These are phyloP conservation scores for Hypoxylon sp. DNA, from an alignment of 2,329 filamentous ascomycete genomes.

Conservation along the genomic window DNA sequence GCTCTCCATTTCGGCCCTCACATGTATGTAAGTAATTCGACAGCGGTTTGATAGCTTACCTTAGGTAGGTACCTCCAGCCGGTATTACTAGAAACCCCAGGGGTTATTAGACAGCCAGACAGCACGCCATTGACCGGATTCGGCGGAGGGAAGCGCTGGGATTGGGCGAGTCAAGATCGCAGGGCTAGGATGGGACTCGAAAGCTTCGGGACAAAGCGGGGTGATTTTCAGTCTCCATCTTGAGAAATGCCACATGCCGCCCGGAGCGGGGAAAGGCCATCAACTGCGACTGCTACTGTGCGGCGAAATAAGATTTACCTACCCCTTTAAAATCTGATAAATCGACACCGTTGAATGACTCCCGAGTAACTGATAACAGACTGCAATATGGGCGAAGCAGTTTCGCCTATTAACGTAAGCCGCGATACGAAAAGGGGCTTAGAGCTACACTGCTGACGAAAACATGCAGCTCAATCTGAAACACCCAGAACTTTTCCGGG, in stretches of 20 bases:
- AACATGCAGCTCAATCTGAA: constrained; percentile 58
- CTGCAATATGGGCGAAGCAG: constrained; percentile 28
- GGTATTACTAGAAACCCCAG: not conserved
- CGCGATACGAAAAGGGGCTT: not conserved
- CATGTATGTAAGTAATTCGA: no score
- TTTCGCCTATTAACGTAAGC: constrained; percentile 30
- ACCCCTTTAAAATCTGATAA: not conserved
- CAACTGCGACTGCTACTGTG: not conserved
- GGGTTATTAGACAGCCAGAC: not conserved
- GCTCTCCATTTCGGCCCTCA: not conserved
- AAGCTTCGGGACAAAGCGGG: constrained; percentile 14
- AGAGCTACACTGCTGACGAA: constrained; percentile 8
- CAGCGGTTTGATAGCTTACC: no score
- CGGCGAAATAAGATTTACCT: not conserved
- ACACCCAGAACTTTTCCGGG: constrained; percentile 65
- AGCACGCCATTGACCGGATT: constrained; percentile 22
- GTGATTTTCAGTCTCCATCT: constrained; percentile 5
- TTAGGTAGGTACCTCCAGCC: no score
- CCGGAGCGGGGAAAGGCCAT: not conserved
- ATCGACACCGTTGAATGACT: not conserved
- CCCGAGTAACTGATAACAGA: not conserved
- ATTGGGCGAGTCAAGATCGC: constrained; percentile 23
- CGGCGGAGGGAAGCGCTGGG: constrained; percentile 10
- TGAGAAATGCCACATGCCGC: not conserved
- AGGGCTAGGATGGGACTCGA: constrained; percentile 14